These are phyloP conservation scores for Saccharomycopsis olivae DNA, from an alignment of 805 yeast genomes.

Conservation along the genomic window DNA sequence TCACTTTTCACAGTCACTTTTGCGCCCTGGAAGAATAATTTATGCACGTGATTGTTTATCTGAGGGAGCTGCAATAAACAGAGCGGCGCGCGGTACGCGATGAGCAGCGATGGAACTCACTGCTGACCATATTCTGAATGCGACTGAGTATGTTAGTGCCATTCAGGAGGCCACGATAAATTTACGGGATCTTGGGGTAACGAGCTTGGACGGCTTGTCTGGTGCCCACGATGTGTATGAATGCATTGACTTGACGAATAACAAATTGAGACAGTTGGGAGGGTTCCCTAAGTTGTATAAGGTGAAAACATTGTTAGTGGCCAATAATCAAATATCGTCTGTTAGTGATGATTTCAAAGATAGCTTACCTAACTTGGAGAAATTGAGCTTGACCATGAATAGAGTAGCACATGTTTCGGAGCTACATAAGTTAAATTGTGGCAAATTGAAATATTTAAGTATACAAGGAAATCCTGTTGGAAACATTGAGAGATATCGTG, in stretches of 20 bases:
- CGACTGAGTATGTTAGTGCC: no score
- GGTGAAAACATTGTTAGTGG: constrained; percentile 44
- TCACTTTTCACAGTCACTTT: neutral
- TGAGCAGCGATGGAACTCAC: constrained; percentile 52
- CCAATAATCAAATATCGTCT: constrained; percentile 46
- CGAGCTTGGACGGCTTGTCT: no score
- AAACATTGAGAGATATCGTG: constrained; percentile 43
- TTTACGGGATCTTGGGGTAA: no score
- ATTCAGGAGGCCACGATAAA: no score
- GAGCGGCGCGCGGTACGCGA: no score
- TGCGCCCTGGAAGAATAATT: no score
- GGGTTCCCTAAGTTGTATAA: constrained; percentile 35
- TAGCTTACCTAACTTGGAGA: constrained; percentile 36
- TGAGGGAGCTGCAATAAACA: no score
- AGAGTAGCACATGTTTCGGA: constrained; percentile 35
- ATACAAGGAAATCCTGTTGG: constrained; percentile 46
- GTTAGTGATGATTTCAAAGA: constrained; percentile 29
- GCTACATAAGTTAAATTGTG: constrained; percentile 31
- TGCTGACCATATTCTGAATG: constrained; percentile 35
- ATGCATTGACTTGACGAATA: constrained; percentile 66
- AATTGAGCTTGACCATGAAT: constrained; percentile 44
- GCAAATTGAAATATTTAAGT: constrained; percentile 35
- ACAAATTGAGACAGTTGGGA: constrained; percentile 48
- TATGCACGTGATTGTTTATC: no score
- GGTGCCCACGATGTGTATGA: no score